phyloP scores from a whole-genome alignment of 345 rosid genomes.

The Corymbia maculata region DNA sequence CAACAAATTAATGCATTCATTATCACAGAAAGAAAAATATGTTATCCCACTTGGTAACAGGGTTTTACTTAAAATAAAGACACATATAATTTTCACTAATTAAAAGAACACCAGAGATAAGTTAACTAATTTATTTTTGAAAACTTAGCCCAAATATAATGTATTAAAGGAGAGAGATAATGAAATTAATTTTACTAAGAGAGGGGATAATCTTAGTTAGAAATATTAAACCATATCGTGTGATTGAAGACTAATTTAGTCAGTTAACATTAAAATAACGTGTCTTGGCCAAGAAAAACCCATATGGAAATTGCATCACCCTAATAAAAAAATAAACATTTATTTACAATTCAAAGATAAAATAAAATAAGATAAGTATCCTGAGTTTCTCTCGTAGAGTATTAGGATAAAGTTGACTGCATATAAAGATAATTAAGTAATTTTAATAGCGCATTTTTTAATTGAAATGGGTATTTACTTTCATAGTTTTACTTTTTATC shows the following conservation, averaged over 20 bases:
- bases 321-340: fast-evolving
- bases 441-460: background rate
- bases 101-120: background rate
- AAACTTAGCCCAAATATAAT: background rate
- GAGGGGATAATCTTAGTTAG: background rate
- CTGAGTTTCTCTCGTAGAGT: background rate
- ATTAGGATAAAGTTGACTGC: background rate
- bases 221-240: background rate
- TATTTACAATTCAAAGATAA: background rate
- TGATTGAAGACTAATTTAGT: background rate
- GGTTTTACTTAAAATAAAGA: background rate
- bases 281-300: background rate
- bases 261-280: too few relatives aligned
- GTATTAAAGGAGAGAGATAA: background rate
- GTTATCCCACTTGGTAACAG: background rate
- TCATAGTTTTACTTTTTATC: background rate
- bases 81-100: background rate
- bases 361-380: too few relatives aligned
- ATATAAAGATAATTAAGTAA: background rate
- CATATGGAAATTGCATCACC: background rate
- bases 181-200: background rate
- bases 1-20: background rate
- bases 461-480: background rate
- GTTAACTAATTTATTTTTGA: background rate
- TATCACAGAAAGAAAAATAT: fast-evolving